These are phyloP conservation scores for Coemansia umbellata DNA, from an alignment of 192 early-diverging fungal species.

Conservation along the genomic window DNA sequence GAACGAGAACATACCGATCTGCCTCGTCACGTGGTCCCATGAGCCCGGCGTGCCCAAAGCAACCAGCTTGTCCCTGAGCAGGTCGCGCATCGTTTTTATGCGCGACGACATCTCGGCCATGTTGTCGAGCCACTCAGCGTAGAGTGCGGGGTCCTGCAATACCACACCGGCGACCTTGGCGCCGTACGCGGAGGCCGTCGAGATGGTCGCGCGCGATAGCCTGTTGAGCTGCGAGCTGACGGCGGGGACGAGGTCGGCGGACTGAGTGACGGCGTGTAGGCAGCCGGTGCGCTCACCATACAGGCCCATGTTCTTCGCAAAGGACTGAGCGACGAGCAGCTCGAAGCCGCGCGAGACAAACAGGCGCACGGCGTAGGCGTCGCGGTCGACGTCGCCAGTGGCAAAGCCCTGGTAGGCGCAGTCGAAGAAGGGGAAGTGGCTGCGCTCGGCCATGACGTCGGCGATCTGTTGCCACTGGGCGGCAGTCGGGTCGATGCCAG, in stretches of 20 bases:
- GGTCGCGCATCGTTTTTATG: constrained; percentile 84
- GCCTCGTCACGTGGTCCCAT: constrained; percentile 93
- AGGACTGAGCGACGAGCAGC: constrained; percentile 86
- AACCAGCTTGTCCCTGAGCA: constrained; percentile 60
- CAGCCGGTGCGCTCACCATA: constrained; percentile 92
- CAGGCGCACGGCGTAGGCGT: constrained; percentile 90
- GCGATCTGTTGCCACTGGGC: constrained; percentile 95
- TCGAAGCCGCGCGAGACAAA: constrained; percentile 93
- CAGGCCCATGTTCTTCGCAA: constrained; percentile 98
- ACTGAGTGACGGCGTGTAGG: constrained; percentile 69
- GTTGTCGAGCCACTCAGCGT: constrained; percentile 78
- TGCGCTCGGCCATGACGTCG: constrained; percentile 67
- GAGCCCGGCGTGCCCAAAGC: constrained; percentile 81
- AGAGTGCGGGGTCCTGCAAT: constrained; percentile 76
- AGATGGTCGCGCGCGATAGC: constrained; percentile 79
- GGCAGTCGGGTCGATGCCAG: constrained; percentile 93
- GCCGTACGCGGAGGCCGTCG: constrained; percentile 88
- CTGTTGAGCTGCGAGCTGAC: constrained; percentile 83
- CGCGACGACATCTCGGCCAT: constrained; percentile 81
- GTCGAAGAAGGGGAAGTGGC: constrained; percentile 97
- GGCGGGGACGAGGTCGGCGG: constrained; percentile 48
- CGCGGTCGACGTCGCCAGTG: constrained; percentile 83
- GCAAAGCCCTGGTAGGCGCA: constrained; percentile 99
- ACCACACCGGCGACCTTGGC: constrained; percentile 81
- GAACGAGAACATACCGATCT: constrained; percentile 99